These are phyloP conservation scores for Hyaloperonospora brassicae DNA, from an alignment of 352 stramenopile genomes.

Conservation along the genomic window DNA sequence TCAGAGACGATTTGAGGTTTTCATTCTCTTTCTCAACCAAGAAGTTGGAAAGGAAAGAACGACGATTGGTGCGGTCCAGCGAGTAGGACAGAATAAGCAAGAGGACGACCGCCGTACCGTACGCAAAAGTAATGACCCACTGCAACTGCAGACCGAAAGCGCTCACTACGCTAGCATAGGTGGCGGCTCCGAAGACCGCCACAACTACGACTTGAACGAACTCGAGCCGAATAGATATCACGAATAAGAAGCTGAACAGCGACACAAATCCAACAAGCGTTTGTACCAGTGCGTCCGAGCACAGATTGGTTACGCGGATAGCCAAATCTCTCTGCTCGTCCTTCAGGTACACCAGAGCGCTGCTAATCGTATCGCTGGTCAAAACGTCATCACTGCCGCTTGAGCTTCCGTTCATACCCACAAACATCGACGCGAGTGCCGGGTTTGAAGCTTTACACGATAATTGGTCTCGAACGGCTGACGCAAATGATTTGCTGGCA, in stretches of 20 bases:
- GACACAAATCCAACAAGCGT: slow-evolving; percentile 59
- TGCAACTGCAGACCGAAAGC: slow-evolving; percentile 51
- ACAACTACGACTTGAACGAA: slow-evolving; percentile 82
- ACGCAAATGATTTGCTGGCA: slow-evolving; percentile 37
- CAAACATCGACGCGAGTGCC: slow-evolving; percentile 17
- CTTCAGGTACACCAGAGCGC: slow-evolving; percentile 28
- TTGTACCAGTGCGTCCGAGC: slow-evolving; percentile 51
- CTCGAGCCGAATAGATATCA: slow-evolving; percentile 80
- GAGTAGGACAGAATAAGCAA: slow-evolving; percentile 74
- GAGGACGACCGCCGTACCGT: slow-evolving; percentile 56
- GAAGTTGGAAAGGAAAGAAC: slow-evolving; percentile 77
- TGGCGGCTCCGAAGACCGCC: slow-evolving; percentile 38
- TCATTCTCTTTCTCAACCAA: slow-evolving; percentile 84
- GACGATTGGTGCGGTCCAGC: slow-evolving; percentile 67
- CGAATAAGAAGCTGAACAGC: slow-evolving; percentile 77
- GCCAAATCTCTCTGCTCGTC: slow-evolving; percentile 30
- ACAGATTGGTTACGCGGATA: slow-evolving; percentile 36
- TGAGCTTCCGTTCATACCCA: slow-evolving; percentile 21
- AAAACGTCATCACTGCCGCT: slow-evolving; percentile 10
- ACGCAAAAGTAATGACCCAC: slow-evolving; percentile 57
- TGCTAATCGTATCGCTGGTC: slow-evolving; percentile 18
- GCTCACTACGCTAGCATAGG: slow-evolving; percentile 56
- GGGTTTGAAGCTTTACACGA: slow-evolving; percentile 31
- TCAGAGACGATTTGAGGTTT: slow-evolving; percentile 66
- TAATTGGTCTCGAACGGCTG: slow-evolving; percentile 30